Evolutionary conservation across 345 rosid genomes (phyloP), one percentile per base, ranked within the genome.

Genomic region (Populus simonii): DNA sequence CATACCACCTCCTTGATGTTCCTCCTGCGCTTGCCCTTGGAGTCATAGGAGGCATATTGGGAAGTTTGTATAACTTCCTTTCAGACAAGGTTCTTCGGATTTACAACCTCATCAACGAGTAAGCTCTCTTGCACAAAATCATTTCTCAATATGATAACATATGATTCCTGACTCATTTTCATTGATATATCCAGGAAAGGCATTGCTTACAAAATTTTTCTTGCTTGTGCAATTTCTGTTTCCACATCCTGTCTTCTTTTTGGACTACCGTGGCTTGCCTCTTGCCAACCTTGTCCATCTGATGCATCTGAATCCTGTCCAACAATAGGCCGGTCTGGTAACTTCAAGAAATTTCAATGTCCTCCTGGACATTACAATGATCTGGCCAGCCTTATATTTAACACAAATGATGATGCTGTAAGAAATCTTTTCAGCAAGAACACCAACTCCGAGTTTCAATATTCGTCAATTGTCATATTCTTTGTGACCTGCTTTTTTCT

Each of bases 301-400:
- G 89, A 80, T 80, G 88, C 98, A 70, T 51, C 83, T 9, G 96
- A 95, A 85, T 90, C 85, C 68, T 95, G 99, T 83, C 97, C 99
- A 67, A 95, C 99, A 33, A 84, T 95, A 55, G 97, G 98, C 68
- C 90, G 93, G 74, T 92, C 96, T 72, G 98, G 99, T n/a, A 93
- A 92, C 89, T 95, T 86, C 84, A 93, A 93, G 89, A 95, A 91
- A 73, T 95, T 90, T 79, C 98, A 95, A 61, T 95, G 99, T 49
- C 85, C 94, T 38, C 61, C 90, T 57, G 94, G 89, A 80, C 85
- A 93, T 57, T 92, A 93, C 85, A 93, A 95, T 76, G 98, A 93
- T 83, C 90, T 95, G 51, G 99, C 99, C 33, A 93, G 98, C 92
- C 97, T 95, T 76, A 89, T 93, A 70, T 95, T 93, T 81, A 95